Base-by-base conservation (phyloP, 495 filamentous ascomycete species). In the Pyrenopolyporus hunteri region DNA sequence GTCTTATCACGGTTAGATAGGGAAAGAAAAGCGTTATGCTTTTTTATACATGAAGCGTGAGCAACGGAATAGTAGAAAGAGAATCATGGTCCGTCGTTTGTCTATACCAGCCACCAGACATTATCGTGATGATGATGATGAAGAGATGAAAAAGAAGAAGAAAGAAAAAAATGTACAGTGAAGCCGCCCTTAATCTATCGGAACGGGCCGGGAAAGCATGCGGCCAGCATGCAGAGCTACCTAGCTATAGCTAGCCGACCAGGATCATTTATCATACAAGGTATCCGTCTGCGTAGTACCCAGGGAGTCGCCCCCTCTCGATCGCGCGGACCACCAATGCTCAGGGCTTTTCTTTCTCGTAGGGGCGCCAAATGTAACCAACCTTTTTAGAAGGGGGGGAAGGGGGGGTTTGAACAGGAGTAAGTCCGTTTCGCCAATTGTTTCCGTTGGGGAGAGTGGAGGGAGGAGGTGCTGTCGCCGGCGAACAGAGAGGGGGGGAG, bases 81-180 rank as follows among this genome's bases (percentile, higher is more conserved):
- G 37, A 35, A 44, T 64, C 43, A 57, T 65, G 55, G 57, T 70
- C 55, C 65, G 48, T 70, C 62, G 53, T 66, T 59, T 70, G 51
- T 70, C 68, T 70, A 68, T 68, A 55, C 59, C 53, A 59, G 57
- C 64, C 57, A 55, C 60, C 48, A 37, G 43, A 46, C 43, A 46
- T 46, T 29, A 46, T 36, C 53, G 53, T 52, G 25, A 44, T 43
- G 46, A 46, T 59, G 40, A 31, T 53, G 29, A 47, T n/a, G n/a
- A n/a, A n/a, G n/a, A n/a, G n/a, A n/a, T n/a, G n/a, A n/a, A n/a
- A n/a, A n/a, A n/a, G n/a, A n/a, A n/a, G n/a, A n/a, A n/a, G n/a
- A n/a, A n/a, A n/a, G n/a, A n/a, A n/a, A n/a, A 44, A 48, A 43
- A 53, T 64, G 55, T 64, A 57, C 54, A 65, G 25, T 56, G 62